Base-by-base conservation (phyloP, 345 rosid genomes). In the Eucalyptus albens region DNA sequence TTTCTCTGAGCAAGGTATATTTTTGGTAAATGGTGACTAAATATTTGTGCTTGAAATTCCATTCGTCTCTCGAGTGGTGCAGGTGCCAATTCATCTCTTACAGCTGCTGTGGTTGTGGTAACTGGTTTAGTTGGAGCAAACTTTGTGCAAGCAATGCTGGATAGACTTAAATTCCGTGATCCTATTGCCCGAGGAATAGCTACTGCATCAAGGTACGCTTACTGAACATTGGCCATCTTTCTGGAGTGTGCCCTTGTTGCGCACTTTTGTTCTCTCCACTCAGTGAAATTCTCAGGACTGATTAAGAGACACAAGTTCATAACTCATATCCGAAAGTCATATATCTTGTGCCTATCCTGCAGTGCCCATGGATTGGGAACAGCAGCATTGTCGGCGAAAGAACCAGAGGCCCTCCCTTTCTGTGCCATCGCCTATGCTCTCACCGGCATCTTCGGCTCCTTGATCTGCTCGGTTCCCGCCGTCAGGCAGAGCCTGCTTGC, bases 301-400 rank as follows among this genome's bases (percentile, higher is more conserved):
- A 77, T 37, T 77, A 37, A 37, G 82, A 72, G 83, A 77, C 27
- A 17, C 83, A 50, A 77, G 50, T 29, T 4, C 15, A 86, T 50
- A 49, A 26, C 14, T 31, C 9, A 5, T 16, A 27, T 4, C n/a
- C 3, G 31, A 4, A 21, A 44, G 47, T 33, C 31, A 7, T 33
- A 22, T 26, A 37, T 82, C 59, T 88, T 67, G 7, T 27, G 37
- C 12, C 55, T 62, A 50, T 87, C 87, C 92, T 51, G 81, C 92
- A 97, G 99, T 94, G 99, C 99, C 86, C 99, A 97, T 91, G 99
- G 99, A 91, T 94, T 97, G 92, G 99, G 99, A 93, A 97, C 99
- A 89, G 99, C 98, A 67, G 99, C 99, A 62, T 91, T 97, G 92
- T 96, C 99, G 13, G 99, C 98, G 11, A 97, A 96, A 93, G 99